Evolutionary conservation across 2,329 filamentous ascomycete species (phyloP), one percentile per base, ranked within the genome.

Genomic region (Xylaria sp.): DNA sequence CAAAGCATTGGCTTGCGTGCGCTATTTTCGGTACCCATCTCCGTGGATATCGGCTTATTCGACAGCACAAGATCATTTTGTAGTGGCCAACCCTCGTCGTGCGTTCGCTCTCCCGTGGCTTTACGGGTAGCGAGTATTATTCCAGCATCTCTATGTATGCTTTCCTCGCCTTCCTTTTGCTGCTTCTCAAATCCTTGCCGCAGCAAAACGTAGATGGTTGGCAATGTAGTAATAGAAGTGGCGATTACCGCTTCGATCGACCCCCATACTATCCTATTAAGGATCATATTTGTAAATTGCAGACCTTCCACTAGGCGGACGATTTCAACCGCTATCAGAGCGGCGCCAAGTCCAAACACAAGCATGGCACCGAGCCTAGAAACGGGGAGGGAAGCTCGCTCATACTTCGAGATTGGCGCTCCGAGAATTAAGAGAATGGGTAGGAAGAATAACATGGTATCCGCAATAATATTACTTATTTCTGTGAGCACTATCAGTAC

Each of bases 181-280:
- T n/a, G 22, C 15, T 15, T 33, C 25, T 54, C 5, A 39, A 17
- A 58, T 31, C 39, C 31, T 2, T 38, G 45, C 20, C 47, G 49
- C 10, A 69, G 27, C 5, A 72, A 51, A 11, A 63, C 51, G 51
- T 61, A 72, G 36, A 72, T 66, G 2, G 50, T 49, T 20, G 69
- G 69, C 25, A 64, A n/a, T 1, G 64, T 69, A 25, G 69, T 61
- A 2, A 69, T 62, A 5, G 66, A 22, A 38, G 61, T 22, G 3
- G 68, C 66, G n/a, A 72, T 39, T 15, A 15, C 33, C 29, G 69
- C 51, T 50, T 72, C 71, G 15, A 72, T 39, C 13, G 63, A 61
- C 4, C 61, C 62, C 69, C 71, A 72, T 49, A 69, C 38, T 56
- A 67, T 55, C 7, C 64, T 58, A 5, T 63, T 54, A 0, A 42